Conservation (phyloP, 345 rosid species). For the Eucalyptus melliodora region DNA sequence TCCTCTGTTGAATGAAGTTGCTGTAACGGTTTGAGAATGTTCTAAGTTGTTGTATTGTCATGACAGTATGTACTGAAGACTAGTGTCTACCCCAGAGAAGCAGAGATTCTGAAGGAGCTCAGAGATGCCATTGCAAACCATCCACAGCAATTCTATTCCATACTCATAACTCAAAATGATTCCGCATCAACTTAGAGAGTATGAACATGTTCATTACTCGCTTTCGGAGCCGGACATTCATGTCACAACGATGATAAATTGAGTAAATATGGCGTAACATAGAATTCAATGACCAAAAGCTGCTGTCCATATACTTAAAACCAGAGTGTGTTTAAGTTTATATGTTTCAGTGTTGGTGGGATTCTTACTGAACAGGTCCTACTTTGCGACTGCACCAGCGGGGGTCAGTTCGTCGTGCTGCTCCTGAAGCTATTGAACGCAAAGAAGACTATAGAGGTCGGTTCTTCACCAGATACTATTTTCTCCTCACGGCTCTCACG, state of each 20-base stretch:
- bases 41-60: background rate
- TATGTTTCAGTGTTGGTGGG: background rate
- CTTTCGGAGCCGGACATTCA: too few species aligned
- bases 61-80: conserved; percentile 51
- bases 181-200: too few species aligned
- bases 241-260: too few species aligned
- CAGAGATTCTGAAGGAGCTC: conserved; percentile 43
- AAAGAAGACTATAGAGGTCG: conserved; percentile 48
- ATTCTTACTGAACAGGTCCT: background rate
- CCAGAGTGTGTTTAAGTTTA: background rate
- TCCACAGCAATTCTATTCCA: conserved; percentile 9
- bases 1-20: background rate
- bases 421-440: conserved; percentile 41
- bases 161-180: background rate
- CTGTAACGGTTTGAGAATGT: too few species aligned
- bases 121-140: conserved; percentile 8
- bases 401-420: conserved; percentile 45
- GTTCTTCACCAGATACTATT: conserved; percentile 69
- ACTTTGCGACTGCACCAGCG: conserved; percentile 32
- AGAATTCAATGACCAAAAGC: too few species aligned
- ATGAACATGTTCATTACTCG: too few species aligned
- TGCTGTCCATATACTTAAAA: too few species aligned
- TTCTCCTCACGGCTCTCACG: conserved; percentile 56
- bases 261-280: too few species aligned
- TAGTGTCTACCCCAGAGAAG: conserved; percentile 56